phyloP scores from a whole-genome alignment of 2,329 filamentous ascomycete genomes.

The Beauveria pseudobassiana region DNA sequence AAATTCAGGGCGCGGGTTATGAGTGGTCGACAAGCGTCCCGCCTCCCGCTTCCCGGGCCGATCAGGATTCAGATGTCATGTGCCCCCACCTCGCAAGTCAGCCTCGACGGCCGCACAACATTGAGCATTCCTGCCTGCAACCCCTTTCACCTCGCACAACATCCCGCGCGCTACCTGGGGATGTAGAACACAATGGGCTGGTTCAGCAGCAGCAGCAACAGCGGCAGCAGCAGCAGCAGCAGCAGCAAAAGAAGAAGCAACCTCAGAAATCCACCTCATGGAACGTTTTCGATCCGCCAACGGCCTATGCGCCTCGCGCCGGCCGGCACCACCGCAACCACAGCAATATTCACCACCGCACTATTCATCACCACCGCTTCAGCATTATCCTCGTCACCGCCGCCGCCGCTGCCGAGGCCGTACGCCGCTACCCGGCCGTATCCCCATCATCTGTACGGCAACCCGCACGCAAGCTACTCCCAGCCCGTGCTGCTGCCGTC shows the following conservation, averaged over 20 bases:
- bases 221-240: neutral
- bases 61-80: conserved; percentile 1
- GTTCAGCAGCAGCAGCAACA: conserved; percentile 3
- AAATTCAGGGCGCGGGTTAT: neutral
- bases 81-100: neutral
- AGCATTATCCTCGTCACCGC: neutral
- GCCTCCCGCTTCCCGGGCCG: neutral
- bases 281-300: conserved; percentile 12
- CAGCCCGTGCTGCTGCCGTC: neutral
- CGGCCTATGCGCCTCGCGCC: neutral
- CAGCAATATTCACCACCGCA: conserved; percentile 7
- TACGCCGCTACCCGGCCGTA: neutral
- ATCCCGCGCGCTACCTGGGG: neutral
- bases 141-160: neutral
- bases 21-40: neutral
- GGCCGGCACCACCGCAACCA: neutral
- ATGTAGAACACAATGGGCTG: neutral
- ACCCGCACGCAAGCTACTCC: neutral
- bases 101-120: neutral
- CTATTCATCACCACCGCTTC: neutral
- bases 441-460: neutral
- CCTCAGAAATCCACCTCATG: neutral
- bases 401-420: neutral
- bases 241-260: neutral
- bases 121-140: neutral